Evolutionary conservation across 1,139 yeast species (phyloP).

Genomic region (Candida tunisiensis): DNA sequence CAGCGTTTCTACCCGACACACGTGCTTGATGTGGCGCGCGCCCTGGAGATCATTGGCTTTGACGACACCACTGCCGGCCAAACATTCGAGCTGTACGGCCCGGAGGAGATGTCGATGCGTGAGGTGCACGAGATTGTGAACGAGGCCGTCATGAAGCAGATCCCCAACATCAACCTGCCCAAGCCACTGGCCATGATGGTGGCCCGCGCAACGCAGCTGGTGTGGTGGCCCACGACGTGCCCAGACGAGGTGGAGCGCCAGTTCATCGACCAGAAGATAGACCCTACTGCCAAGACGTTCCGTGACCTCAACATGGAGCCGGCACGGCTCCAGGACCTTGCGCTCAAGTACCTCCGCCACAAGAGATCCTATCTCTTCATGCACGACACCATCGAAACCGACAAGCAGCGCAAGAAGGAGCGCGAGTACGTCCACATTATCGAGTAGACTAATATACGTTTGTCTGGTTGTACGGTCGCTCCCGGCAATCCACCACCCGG

Average conservation of each 20-base stretch:
- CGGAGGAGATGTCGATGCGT: slow-evolving; percentile 42
- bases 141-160: slow-evolving; percentile 32
- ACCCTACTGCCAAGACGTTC: slow-evolving; percentile 47
- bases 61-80: slow-evolving; percentile 72
- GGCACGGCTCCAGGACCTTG: slow-evolving; percentile 49
- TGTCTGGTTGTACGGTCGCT: no score
- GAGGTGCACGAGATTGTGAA: slow-evolving; percentile 60
- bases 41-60: slow-evolving; percentile 61
- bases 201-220: slow-evolving; percentile 33
- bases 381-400: slow-evolving; percentile 20
- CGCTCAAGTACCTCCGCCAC: slow-evolving; percentile 41
- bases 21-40: slow-evolving; percentile 64
- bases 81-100: slow-evolving; percentile 63
- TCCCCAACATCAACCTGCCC: slow-evolving; percentile 34
- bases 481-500: no score
- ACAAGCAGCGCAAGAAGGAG: slow-evolving; percentile 16
- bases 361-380: slow-evolving; percentile 18
- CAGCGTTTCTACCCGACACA: slow-evolving; percentile 60
- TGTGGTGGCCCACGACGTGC: slow-evolving; percentile 56
- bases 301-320: slow-evolving; percentile 59
- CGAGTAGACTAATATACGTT: slow-evolving; percentile 9
- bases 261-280: slow-evolving; percentile 48
- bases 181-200: slow-evolving; percentile 28
- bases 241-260: slow-evolving; percentile 70
- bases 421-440: slow-evolving; percentile 16